phyloP scores from a whole-genome alignment of 805 yeast genomes.

The Myxozyma vanderwaltii region DNA sequence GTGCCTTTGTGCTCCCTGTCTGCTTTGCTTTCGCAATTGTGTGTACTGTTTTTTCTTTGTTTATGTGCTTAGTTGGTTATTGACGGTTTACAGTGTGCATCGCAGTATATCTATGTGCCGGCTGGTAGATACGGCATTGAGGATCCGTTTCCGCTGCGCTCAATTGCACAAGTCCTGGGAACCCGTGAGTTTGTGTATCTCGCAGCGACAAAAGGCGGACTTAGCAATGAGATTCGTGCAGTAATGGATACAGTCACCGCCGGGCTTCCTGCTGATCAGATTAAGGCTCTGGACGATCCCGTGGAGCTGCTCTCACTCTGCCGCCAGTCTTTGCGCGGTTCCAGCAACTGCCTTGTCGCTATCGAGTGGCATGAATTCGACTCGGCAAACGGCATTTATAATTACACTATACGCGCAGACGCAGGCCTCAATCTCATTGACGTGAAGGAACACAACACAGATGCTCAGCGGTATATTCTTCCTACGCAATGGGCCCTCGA shows the following conservation, averaged over 20 bases:
- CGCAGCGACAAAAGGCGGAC: slow-evolving; percentile 6
- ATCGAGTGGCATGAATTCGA: slow-evolving; percentile 42
- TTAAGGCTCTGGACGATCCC: slow-evolving; percentile 34
- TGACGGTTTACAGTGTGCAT: slow-evolving; percentile 15
- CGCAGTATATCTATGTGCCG: slow-evolving; percentile 23
- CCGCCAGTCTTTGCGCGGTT: slow-evolving; percentile 40
- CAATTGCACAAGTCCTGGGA: slow-evolving; percentile 36
- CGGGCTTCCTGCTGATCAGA: slow-evolving; percentile 39
- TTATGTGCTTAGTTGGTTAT: neutral
- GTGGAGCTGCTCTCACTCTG: slow-evolving; percentile 38
- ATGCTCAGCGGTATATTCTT: slow-evolving; percentile 38
- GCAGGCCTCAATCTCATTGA: slow-evolving; percentile 38
- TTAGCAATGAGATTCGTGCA: slow-evolving; percentile 37
- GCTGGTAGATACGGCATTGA: slow-evolving; percentile 41
- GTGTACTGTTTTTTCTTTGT: neutral
- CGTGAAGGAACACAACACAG: slow-evolving; percentile 36
- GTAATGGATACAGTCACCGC: slow-evolving; percentile 39
- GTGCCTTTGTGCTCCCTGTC: slow-evolving; percentile 41
- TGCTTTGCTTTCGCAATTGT: slow-evolving; percentile 33
- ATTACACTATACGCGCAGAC: slow-evolving; percentile 43
- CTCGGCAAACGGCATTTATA: slow-evolving; percentile 36
- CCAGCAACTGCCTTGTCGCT: slow-evolving; percentile 41
- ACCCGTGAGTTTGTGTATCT: slow-evolving; percentile 38
- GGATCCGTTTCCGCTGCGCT: slow-evolving; percentile 34
- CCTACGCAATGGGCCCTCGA: slow-evolving; percentile 45